Base-by-base conservation (phyloP, 345 rosid species). In the Clausena lansium region DNA sequence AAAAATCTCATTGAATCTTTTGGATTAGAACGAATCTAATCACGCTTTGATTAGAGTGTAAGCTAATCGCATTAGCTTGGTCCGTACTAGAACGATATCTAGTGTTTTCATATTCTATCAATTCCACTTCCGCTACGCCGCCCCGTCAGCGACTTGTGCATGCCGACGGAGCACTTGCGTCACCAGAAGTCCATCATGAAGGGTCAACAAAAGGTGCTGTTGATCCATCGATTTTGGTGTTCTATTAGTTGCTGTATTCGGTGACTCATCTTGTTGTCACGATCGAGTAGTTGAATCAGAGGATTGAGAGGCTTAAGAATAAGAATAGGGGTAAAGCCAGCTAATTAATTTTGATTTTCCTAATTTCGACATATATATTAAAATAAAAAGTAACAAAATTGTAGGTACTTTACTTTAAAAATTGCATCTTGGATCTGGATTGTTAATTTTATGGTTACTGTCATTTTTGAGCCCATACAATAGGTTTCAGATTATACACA, bases 181-280 rank as follows among this genome's bases (percentile, higher is more conserved):
- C 98, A 94, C 84, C 94, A 92, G 92, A 94, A 92, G 79, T 92
- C 95, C 7, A 86, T 92, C 83, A 90, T 94, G 92, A 94, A 94
- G 88, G 89, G 95, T 70, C 97, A 94, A 81, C 80, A 95, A 55
- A 94, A 94, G 86, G 97, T 93, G 33, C 90, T 94, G 54, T 83
- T 94, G 39, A 91, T 94, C 22, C 84, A 9, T 87, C 93, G 6
- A 97, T 97, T 5, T 87, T 94, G 58, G 70, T 91, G 58, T 92
- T 94, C 79, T 92, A 94, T 76, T 94, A 97, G 98, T 86, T 94
- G 50, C 85, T 92, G 3, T 94, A 85, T 81, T 91, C 97, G 7
- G 88, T 94, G n/a, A 94, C 97, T 20, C 61, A 83, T 65, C 84
- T 94, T 47, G 89, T 92, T 36, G 91, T 88, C 4, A 87, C 58